Base-by-base conservation (phyloP, 352 stramenopile genomes). In the Pythium grandisporangium region DNA sequence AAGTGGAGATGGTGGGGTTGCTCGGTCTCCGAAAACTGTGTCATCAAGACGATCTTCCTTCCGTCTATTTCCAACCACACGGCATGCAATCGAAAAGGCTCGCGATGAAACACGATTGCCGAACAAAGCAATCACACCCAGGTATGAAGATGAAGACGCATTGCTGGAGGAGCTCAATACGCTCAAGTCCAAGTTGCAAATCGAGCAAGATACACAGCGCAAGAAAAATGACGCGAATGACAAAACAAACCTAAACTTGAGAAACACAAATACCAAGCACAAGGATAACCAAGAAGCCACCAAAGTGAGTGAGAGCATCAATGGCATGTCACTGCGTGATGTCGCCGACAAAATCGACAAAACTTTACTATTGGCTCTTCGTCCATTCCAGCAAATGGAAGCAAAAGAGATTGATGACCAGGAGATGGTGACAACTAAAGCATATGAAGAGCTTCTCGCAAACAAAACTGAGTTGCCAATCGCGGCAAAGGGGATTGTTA, bases 361-460 rank as follows among this genome's bases (percentile, higher is more conserved):
- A 24, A 52, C 54, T 8, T 38, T 84, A 8, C 39, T 75, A 3
- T 48, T 78, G 20, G 67, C 67, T 5, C 33, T 81, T 3, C 67
- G 71, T 26, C 70, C 70, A 12, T 80, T 84, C 20, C 60, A 79
- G 34, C n/a, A n/a, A n/a, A 54, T 58, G 5, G 45, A 55, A 25
- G 47, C 47, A 24, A 51, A 60, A 25, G 60, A 68, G 32, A 41
- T 65, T n/a, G 53, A 72, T 7, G 42, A 61, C 12, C 42, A 51
- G 12, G 51, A 70, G 7, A 48, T 45, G 0, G 14, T 57, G 23
- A 51, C 51, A 16, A 42, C 42, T 12, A 38, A 48, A n/a, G 43
- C 49, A 41, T 42, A 58, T n/a, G 50, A 37, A 3, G 35, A 30
- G 20, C 40, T 45, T n/a, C 52, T 53, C 11, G 46, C 41, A 25